Percentiles rank a stretch among this genome's conserved stretches.
Conservation (phyloP, 345 rosid genomes). For the Aethionema arabicum region DNA sequence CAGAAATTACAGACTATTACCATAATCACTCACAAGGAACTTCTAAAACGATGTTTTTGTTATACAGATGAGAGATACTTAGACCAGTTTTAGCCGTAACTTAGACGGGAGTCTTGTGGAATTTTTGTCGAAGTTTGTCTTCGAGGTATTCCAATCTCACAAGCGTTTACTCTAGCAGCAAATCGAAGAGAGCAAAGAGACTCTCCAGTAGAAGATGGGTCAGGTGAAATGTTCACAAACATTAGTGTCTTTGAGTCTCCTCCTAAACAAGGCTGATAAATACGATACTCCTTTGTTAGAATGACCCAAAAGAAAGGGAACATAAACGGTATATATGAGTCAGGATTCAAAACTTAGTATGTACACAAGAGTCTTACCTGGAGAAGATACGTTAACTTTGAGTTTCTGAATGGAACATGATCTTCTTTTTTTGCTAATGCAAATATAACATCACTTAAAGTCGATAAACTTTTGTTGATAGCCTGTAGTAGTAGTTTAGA, state of each 20-base stretch:
- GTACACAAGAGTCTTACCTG: conserved; percentile 53
- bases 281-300: conserved; percentile 2
- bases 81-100: conserved; percentile 33
- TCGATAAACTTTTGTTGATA: conserved; percentile 86
- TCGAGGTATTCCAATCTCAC: conserved; percentile 82
- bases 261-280: conserved; percentile 80
- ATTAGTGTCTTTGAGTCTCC: conserved; percentile 86
- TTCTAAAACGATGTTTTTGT: conserved; percentile 21
- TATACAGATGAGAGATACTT: conserved; percentile 12
- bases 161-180: conserved; percentile 84
- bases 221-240: conserved; percentile 87
- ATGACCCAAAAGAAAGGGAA: not conserved
- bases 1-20: conserved; percentile 18
- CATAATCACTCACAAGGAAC: not conserved
- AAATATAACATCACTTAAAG: conserved; percentile 80
- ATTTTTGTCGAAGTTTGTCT: conserved; percentile 51
- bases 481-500: conserved; percentile 51
- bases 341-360: not conserved
- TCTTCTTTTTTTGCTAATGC: conserved; percentile 93
- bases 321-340: not conserved
- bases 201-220: conserved; percentile 67
- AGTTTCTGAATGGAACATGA: conserved; percentile 92
- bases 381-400: conserved; percentile 85
- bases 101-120: conserved; percentile 48
- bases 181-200: conserved; percentile 83